These are phyloP conservation scores for Trypanosoma cruzi DNA, from an alignment of 208 protist species.

Conservation along the genomic window DNA sequence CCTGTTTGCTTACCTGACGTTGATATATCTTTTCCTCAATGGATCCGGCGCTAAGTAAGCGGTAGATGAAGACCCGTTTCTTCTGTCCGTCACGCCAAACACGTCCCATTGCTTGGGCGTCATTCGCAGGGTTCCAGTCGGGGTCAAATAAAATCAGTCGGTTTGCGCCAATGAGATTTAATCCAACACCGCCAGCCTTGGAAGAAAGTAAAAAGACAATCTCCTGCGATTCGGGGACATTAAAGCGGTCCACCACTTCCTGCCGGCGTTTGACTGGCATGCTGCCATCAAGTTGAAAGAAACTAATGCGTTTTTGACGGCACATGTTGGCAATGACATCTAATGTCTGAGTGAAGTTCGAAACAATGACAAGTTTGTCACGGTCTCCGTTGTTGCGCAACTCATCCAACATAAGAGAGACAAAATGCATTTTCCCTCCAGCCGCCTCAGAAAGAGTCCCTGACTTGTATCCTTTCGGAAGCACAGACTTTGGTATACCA, in stretches of 20 bases:
- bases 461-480: conserved; percentile 67
- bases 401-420: conserved; percentile 81
- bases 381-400: conserved; percentile 64
- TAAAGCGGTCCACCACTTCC: conserved; percentile 92
- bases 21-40: conserved; percentile 99
- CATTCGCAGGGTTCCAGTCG: conserved; percentile 92
- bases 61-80: conserved; percentile 94
- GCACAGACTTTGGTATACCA: conserved; percentile 62
- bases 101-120: conserved; percentile 94
- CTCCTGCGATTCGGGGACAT: conserved; percentile 72
- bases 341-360: conserved; percentile 82
- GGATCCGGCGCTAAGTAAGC: conserved; percentile 92
- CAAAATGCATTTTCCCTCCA: conserved; percentile 83
- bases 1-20: conserved; percentile 97
- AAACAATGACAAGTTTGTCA: conserved; percentile 88
- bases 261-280: conserved; percentile 82
- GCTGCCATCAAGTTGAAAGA: conserved; percentile 84
- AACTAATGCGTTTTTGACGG: conserved; percentile 61
- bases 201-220: conserved; percentile 95
- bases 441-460: conserved; percentile 48
- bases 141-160: conserved; percentile 96
- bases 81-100: conserved; percentile 96
- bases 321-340: conserved; percentile 79
- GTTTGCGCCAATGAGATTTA: conserved; percentile 95
- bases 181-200: conserved; percentile 92